Percentiles rank a stretch among this genome's conserved stretches.
Evolutionary conservation across 306 rosid species (phyloP).

Genomic region (Crotalaria pallida): DNA sequence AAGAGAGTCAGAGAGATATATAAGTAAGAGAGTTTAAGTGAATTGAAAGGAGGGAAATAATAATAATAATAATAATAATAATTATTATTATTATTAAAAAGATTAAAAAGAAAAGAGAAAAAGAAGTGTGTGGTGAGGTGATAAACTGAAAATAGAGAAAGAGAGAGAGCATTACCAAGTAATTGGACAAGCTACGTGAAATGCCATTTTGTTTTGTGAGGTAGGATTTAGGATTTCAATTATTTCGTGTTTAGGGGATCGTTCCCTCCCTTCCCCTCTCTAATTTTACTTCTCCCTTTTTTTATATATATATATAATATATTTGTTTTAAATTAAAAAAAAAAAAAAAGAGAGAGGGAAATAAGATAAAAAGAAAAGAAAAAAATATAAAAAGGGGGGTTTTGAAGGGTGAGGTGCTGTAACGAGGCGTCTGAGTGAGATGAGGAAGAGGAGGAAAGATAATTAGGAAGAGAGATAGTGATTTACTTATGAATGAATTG

Average conservation of each 20-base stretch:
- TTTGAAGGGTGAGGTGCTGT: slow-evolving; percentile 27
- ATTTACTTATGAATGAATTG: too few species aligned
- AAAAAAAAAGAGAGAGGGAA: background rate
- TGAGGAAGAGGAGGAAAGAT: slow-evolving; percentile 30
- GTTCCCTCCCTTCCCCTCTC: slow-evolving; percentile 19
- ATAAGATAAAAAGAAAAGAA: background rate
- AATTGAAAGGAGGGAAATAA: too few species aligned
- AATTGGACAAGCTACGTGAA: slow-evolving; percentile 46
- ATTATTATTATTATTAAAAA: background rate
- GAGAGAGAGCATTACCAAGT: slow-evolving; percentile 24
- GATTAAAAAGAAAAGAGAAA: background rate
- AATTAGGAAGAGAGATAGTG: background rate
- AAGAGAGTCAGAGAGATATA: background rate
- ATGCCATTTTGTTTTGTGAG: slow-evolving; percentile 35
- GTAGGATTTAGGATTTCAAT: slow-evolving; percentile 43
- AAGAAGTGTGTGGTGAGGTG: background rate
- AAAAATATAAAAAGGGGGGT: background rate
- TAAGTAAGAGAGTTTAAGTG: background rate
- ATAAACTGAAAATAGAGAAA: background rate
- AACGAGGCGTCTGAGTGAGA: background rate
- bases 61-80: too few species aligned
- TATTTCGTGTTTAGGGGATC: slow-evolving; percentile 35
- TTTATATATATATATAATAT: background rate
- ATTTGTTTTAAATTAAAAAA: background rate
- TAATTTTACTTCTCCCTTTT: slow-evolving; percentile 21